Conservation (phyloP, 805 yeast species). For the Metschnikowia noctiluminum region DNA sequence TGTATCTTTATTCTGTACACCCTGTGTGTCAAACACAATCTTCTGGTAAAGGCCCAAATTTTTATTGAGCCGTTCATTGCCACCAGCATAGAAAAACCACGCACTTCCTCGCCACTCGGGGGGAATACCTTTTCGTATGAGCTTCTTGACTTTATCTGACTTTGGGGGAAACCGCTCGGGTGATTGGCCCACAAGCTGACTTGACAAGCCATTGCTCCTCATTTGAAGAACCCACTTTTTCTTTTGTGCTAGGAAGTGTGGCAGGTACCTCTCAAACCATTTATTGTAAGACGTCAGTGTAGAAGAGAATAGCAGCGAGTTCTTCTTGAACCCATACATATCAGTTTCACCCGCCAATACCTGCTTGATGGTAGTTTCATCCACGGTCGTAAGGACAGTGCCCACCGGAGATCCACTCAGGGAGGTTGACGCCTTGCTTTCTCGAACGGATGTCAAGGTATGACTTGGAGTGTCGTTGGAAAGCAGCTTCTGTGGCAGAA, state of each 20-base stretch:
- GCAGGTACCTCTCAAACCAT: conserved; percentile 74
- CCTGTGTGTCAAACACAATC: conserved; percentile 56
- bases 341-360: conserved; percentile 38
- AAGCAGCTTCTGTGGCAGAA: neutral
- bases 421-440: neutral
- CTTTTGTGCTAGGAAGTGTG: conserved; percentile 60
- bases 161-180: conserved; percentile 74
- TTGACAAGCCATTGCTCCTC: conserved; percentile 61
- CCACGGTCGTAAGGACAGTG: conserved; percentile 4
- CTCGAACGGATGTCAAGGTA: neutral
- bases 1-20: conserved; percentile 64
- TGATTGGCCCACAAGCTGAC: conserved; percentile 18
- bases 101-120: conserved; percentile 97
- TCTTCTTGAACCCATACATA: conserved; percentile 84
- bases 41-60: conserved; percentile 73
- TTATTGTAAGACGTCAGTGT: conserved; percentile 55
- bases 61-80: conserved; percentile 65
- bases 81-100: conserved; percentile 93
- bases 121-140: conserved; percentile 89
- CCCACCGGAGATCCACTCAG: conserved; percentile 1
- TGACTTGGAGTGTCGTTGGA: neutral
- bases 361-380: conserved; percentile 2
- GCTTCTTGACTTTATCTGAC: conserved; percentile 74
- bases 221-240: conserved; percentile 72
- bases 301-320: conserved; percentile 44